Conservation (phyloP, 495 filamentous ascomycete genomes). For the Clohesyomyces aquaticus region DNA sequence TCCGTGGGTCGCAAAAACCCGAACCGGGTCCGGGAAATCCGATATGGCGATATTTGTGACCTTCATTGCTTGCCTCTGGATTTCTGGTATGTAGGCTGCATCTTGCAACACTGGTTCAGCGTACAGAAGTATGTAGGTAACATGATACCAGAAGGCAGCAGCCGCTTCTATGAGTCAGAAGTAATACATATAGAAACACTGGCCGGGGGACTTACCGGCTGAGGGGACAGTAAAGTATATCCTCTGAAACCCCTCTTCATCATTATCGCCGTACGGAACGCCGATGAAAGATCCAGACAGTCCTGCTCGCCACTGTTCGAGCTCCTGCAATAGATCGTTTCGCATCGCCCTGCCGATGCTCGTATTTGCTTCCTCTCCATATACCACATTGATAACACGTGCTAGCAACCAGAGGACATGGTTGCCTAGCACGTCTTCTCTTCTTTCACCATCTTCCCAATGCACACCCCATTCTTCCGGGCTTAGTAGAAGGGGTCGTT, state of each 20-base stretch:
- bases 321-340: slow-evolving; percentile 15
- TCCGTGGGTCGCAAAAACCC: slow-evolving; percentile 26
- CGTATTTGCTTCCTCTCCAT: slow-evolving; percentile 13
- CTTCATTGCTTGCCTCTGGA: slow-evolving; percentile 29
- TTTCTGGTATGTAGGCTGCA: neutral
- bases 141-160: slow-evolving; percentile 36
- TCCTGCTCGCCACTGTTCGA: slow-evolving; percentile 26
- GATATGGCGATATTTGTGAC: slow-evolving; percentile 33
- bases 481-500: slow-evolving; percentile 26
- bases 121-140: slow-evolving; percentile 29
- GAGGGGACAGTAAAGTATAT: slow-evolving; percentile 35
- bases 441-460: slow-evolving; percentile 22
- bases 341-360: neutral
- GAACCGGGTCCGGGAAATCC: slow-evolving; percentile 30
- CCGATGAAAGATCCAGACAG: slow-evolving; percentile 29
- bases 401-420: slow-evolving; percentile 33
- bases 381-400: slow-evolving; percentile 25
- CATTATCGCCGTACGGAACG: slow-evolving; percentile 27
- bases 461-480: slow-evolving; percentile 32
- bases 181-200: neutral
- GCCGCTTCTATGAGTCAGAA: slow-evolving; percentile 14
- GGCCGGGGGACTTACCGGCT: slow-evolving; percentile 25
- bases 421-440: slow-evolving; percentile 38
- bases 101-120: slow-evolving; percentile 22
- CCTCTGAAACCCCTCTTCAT: slow-evolving; percentile 33